Evolutionary conservation across 2,329 filamentous ascomycete genomes (phyloP), one percentile per base, ranked within the genome.

Genomic region (Paraconiothyrium brasiliense): DNA sequence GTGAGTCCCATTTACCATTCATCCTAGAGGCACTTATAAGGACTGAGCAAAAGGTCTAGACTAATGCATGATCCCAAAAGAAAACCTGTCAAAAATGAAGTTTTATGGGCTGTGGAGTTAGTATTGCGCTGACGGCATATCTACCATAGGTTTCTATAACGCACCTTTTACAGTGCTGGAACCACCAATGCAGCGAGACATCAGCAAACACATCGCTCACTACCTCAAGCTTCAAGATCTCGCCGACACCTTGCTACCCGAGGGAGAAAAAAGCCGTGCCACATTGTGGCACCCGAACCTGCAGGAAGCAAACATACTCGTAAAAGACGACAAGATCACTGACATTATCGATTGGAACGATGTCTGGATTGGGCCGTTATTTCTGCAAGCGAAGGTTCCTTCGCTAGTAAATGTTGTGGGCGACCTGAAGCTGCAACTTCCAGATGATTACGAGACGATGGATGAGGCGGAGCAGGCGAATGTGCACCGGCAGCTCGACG

Each of bases 111-210:
- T 30, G 27, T 6, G 27, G 6, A 30, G 27, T 30, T 30, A 30
- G 27, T 30, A 6, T 30, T 30, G 27, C 4, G 27, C 22, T 48
- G 20, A 48, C 44, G 3, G 41, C 41, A n/a, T 20, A 11, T 20
- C 41, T 20, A 44, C n/a, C 20, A 14, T 13, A 48, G 44, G 44
- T 13, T 14, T 14, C 22, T 48, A 48, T 10, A 11, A 30, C 9
- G 27, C 24, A 6, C 44, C 44, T 22, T 48, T 48, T 22, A 48
- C 44, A 14, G 10, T 27, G 11, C 9, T 10, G 5, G 44, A 48
- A 14, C 44, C 44, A 7, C 16, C n/a, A 48, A 48, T 48, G 44
- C 44, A 48, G 22, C 44, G 44, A 20, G 44, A 48, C 44, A 48
- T 48, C n/a, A 49, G 47, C 24, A 49, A 49, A 34, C 27, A 49